These are phyloP conservation scores for Pseudogymnoascus sp. DNA, from an alignment of 2,329 filamentous ascomycete species.

Conservation along the genomic window DNA sequence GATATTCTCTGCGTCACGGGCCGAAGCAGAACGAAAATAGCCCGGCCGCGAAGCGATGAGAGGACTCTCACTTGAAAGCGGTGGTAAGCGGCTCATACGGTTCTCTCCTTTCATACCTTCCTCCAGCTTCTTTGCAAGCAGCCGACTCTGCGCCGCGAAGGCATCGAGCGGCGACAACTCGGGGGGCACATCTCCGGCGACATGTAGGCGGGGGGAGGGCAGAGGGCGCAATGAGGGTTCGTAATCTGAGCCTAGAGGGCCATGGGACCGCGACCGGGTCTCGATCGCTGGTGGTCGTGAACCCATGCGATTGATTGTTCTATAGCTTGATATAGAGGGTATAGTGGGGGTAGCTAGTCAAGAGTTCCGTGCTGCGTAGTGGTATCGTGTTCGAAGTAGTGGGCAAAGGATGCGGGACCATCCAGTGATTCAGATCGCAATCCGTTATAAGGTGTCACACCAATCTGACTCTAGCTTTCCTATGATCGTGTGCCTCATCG, in stretches of 20 bases:
- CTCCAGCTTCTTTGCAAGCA: constrained; percentile 81
- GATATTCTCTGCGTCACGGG: constrained; percentile 48
- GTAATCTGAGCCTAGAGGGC: constrained; percentile 17
- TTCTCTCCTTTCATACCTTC: constrained; percentile 66
- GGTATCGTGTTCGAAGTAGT: background rate
- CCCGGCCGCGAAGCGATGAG: constrained; percentile 70
- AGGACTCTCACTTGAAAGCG: constrained; percentile 74
- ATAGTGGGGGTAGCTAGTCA: background rate
- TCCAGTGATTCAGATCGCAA: background rate
- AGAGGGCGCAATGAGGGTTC: constrained; percentile 21
- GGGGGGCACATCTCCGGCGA: constrained; percentile 75
- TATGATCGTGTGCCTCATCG: constrained; percentile 5
- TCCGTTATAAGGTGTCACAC: background rate
- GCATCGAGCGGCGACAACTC: constrained; percentile 91
- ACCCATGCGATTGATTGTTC: constrained; percentile 20
- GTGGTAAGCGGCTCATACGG: constrained; percentile 77
- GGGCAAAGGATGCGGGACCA: background rate
- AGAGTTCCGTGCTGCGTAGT: background rate
- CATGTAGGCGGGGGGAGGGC: constrained; percentile 63
- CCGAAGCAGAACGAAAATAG: constrained; percentile 70
- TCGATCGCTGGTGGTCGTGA: constrained; percentile 27
- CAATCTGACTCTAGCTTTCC: background rate
- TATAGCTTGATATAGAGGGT: background rate
- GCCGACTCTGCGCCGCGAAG: constrained; percentile 82
- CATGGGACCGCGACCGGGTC: constrained; percentile 26